These are phyloP conservation scores for Amanita phalloides DNA, from an alignment of 768 basidiomycete species.

Conservation along the genomic window DNA sequence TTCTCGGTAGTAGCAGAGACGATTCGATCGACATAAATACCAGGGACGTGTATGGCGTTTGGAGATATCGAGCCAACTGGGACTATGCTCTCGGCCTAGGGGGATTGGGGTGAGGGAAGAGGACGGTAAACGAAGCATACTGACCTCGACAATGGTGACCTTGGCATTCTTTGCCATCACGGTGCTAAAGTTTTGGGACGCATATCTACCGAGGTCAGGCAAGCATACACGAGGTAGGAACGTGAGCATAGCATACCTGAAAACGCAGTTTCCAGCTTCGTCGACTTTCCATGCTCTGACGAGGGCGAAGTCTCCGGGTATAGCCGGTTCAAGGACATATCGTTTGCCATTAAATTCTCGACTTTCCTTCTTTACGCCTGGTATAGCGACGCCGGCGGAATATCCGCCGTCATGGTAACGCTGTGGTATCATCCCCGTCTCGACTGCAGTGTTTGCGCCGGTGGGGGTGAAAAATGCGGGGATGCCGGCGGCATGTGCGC, in stretches of 20 bases:
- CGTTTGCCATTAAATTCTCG: slow-evolving; percentile 69
- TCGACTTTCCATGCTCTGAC: slow-evolving; percentile 90
- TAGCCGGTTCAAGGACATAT: slow-evolving; percentile 74
- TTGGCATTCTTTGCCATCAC: slow-evolving; percentile 88
- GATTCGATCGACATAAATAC: slow-evolving; percentile 84
- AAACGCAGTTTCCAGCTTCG: slow-evolving; percentile 83
- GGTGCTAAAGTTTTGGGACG: slow-evolving; percentile 79
- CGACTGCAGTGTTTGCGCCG: slow-evolving; percentile 76
- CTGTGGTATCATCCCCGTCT: slow-evolving; percentile 69
- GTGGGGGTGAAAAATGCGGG: slow-evolving; percentile 94
- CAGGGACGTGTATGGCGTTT: slow-evolving; percentile 72
- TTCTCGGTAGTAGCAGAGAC: slow-evolving; percentile 71
- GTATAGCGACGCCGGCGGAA: slow-evolving; percentile 55
- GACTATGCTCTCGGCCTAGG: slow-evolving; percentile 81
- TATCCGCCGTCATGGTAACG: slow-evolving; percentile 73
- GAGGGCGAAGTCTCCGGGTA: slow-evolving; percentile 77
- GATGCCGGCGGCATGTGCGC: slow-evolving; percentile 84
- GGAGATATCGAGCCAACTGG: slow-evolving; percentile 75
- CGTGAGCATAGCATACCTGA: slow-evolving; percentile 42
- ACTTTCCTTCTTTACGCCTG: slow-evolving; percentile 67
- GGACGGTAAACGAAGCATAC: slow-evolving; percentile 1
- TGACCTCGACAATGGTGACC: slow-evolving; percentile 84
- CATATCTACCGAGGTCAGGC: slow-evolving; percentile 40
- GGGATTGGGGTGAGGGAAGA: not conserved
- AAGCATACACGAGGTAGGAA: not conserved